Percentiles rank a stretch among this genome's conserved stretches.
Evolutionary conservation across 2,329 filamentous ascomycete species (phyloP).

Genomic region (Boeremia exigua): DNA sequence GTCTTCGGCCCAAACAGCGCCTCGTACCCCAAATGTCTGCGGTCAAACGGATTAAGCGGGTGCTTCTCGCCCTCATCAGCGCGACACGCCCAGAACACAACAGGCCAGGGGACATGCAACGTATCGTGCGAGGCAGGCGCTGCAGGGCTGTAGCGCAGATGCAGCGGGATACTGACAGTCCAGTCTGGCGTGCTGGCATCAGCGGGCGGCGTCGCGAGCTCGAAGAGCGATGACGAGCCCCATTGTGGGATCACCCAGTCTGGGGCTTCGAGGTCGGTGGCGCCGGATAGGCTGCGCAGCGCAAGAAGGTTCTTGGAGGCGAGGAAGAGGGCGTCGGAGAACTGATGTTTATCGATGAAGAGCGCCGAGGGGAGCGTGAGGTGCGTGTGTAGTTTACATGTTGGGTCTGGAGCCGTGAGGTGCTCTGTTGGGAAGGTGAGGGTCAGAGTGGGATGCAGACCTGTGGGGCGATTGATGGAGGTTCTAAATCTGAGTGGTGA

Average conservation of each 20-base stretch:
- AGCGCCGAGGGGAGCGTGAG: constrained; percentile 80
- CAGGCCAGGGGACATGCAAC: constrained; percentile 76
- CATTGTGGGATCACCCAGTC: constrained; percentile 77
- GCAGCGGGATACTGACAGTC: constrained; percentile 77
- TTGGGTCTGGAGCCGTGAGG: constrained; percentile 54
- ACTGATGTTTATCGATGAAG: constrained; percentile 88
- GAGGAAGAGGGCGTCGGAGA: constrained; percentile 77
- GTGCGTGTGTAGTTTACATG: constrained; percentile 78
- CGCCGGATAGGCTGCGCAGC: constrained; percentile 72
- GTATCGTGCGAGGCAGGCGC: constrained; percentile 38
- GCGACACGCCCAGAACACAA: constrained; percentile 88
- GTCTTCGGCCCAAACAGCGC: constrained; percentile 76
- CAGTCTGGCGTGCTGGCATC: constrained; percentile 51
- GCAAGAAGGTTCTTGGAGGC: constrained; percentile 77
- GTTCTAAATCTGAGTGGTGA: constrained; percentile 59
- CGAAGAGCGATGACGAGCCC: constrained; percentile 80
- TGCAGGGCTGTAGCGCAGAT: constrained; percentile 77
- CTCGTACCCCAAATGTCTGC: constrained; percentile 85
- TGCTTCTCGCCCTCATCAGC: constrained; percentile 69
- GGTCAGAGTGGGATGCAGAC: constrained; percentile 82
- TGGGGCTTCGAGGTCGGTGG: constrained; percentile 89
- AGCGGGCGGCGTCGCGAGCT: constrained; percentile 59
- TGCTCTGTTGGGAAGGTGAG: constrained; percentile 67
- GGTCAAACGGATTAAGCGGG: constrained; percentile 83
- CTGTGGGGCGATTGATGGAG: constrained; percentile 72